phyloP scores from a whole-genome alignment of 2,329 filamentous ascomycete species.

The Ophiostoma piceae region DNA sequence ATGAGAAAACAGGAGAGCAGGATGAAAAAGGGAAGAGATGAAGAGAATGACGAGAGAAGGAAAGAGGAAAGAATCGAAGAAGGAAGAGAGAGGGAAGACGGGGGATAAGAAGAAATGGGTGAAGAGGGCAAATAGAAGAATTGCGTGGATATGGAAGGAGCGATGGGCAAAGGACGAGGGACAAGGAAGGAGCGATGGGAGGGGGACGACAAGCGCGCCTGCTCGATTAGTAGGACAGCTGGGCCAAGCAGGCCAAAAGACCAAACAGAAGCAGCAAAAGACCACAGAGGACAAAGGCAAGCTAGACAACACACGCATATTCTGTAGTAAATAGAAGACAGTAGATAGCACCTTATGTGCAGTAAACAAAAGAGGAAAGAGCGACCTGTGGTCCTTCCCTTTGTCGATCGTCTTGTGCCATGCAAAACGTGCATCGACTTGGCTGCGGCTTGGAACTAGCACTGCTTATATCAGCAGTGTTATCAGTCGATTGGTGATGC shows the following conservation, averaged over 20 bases:
- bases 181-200: slow-evolving; percentile 12
- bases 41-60: neutral
- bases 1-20: slow-evolving; percentile 13
- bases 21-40: neutral
- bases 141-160: slow-evolving; percentile 12
- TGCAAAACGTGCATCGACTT: neutral
- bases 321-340: neutral
- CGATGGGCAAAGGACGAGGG: slow-evolving; percentile 8
- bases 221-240: neutral
- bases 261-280: neutral
- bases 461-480: neutral
- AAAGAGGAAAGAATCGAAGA: neutral
- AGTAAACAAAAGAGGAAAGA: slow-evolving; percentile 8
- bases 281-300: neutral
- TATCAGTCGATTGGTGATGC: neutral
- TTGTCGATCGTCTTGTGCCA: neutral
- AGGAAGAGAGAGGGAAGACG: neutral
- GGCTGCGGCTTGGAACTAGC: neutral
- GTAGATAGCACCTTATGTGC: neutral
- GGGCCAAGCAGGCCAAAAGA: neutral
- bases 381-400: neutral
- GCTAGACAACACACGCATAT: slow-evolving; percentile 5
- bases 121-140: slow-evolving; percentile 15
- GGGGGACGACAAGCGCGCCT: neutral
- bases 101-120: neutral